These are phyloP conservation scores for Trichoderma sp. DNA, from an alignment of 2,329 filamentous ascomycete species.

Conservation along the genomic window DNA sequence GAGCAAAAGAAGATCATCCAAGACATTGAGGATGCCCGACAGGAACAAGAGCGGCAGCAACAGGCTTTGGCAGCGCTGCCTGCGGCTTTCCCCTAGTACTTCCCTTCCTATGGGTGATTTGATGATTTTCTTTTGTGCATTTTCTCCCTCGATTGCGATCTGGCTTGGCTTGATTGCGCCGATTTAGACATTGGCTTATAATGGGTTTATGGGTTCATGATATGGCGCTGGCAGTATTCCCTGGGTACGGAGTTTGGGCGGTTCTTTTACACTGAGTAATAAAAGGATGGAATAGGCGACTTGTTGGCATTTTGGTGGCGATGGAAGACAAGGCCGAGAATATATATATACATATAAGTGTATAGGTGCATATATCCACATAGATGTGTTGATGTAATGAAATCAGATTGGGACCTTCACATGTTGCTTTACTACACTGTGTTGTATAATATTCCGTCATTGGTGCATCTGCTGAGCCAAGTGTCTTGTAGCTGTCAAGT, in stretches of 20 bases:
- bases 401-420: not conserved
- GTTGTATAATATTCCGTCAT: not conserved
- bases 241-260: slow-evolving; percentile 5
- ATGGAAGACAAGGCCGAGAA: not conserved
- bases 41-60: slow-evolving; percentile 5
- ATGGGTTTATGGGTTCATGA: slow-evolving; percentile 10
- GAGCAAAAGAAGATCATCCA: slow-evolving; percentile 57
- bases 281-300: not conserved
- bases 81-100: not conserved
- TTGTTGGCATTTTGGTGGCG: not conserved
- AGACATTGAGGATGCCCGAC: slow-evolving; percentile 25
- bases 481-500: not conserved
- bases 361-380: not conserved
- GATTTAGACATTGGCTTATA: not conserved
- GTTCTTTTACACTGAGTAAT: not conserved
- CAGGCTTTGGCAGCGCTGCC: slow-evolving; percentile 3
- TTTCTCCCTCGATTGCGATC: not conserved
- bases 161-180: not conserved
- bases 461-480: not conserved
- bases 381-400: not conserved
- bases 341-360: not conserved
- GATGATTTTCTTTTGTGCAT: not conserved
- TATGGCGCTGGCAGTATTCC: not conserved
- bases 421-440: not conserved
- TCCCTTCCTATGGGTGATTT: not conserved